These are phyloP conservation scores for Sphagnum magellanicum DNA, from an alignment of 228 moss, liverwort and hornwort species.

Conservation along the genomic window DNA sequence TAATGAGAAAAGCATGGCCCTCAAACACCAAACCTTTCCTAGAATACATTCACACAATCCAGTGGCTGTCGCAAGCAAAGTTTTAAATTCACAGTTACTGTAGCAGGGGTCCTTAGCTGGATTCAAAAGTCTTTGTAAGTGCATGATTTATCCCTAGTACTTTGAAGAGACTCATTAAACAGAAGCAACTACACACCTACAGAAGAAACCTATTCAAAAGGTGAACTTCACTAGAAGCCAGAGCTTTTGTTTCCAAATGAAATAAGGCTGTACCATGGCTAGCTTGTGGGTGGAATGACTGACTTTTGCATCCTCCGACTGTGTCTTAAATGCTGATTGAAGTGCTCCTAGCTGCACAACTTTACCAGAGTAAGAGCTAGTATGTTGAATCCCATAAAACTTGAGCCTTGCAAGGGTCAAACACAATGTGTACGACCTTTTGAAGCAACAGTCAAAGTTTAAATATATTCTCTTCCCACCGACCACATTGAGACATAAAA, in stretches of 20 bases:
- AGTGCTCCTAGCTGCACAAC: slow-evolving; percentile 40
- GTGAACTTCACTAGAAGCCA: too few species aligned
- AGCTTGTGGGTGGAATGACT: slow-evolving; percentile 98
- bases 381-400: not conserved
- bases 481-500: not conserved
- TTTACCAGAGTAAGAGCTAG: not conserved
- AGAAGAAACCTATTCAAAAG: not conserved
- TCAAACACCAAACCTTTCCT: not conserved
- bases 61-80: not conserved
- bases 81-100: not conserved
- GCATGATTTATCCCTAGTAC: not conserved
- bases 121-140: not conserved
- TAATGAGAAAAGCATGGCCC: not conserved
- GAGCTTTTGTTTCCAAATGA: not conserved
- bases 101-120: not conserved
- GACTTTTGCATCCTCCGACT: slow-evolving; percentile 77
- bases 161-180: not conserved
- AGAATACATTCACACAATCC: too few species aligned
- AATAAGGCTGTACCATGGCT: slow-evolving; percentile 57
- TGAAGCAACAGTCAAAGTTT: not conserved
- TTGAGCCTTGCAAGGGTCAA: not conserved
- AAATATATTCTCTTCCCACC: not conserved
- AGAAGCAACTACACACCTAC: not conserved
- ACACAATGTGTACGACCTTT: not conserved
- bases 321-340: slow-evolving; percentile 70